Evolutionary conservation across 805 yeast species (phyloP), one percentile per base, ranked within the genome.

Genomic region (Candida boidinii): DNA sequence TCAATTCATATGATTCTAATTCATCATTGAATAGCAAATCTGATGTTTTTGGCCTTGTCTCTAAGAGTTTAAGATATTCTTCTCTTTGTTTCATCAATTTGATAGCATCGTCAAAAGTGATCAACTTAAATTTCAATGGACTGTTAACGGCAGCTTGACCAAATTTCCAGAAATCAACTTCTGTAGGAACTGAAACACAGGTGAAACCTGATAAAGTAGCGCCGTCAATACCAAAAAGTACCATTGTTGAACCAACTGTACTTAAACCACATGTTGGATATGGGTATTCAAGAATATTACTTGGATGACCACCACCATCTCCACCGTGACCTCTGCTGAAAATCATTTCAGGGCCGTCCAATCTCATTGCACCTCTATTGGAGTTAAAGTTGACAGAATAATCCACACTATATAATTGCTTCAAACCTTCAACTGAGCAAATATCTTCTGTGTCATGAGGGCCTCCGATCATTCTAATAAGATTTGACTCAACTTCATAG

Each of bases 101-200:
- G 9, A 53, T 7, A 4, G 58, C 42, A 37, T 50, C 58, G 17
- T 37, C 20, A 25, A 42, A 49, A 20, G 44, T 38, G 9, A 52
- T 36, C 5, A 39, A 32, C 24, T 46, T 32, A 17, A 53, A 52
- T 11, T 28, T 29, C 12, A 52, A 33, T 11, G 33, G 28, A 39
- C 56, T 29, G 31, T 49, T 45, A 45, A 55, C 39, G 39, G 51
- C 48, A 43, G 48, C 42, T 39, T 48, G 44, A 42, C 64, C 56
- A 54, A 56, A 44, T 48, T 58, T 40, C 58, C 64, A 33, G 48
- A 46, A 42, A 51, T 56, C 57, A 13, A 37, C 43, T 28, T 36
- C 35, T 14, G 32, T 33, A 7, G 57, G 54, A 26, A 46, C 47
- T n/a, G 49, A 34, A 28, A 49, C 27, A 39, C 54, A 49, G 8